Evolutionary conservation across 2,329 filamentous ascomycete species (phyloP), one percentile per base, ranked within the genome.

Genomic region (Ascochyta clinopodiicola): DNA sequence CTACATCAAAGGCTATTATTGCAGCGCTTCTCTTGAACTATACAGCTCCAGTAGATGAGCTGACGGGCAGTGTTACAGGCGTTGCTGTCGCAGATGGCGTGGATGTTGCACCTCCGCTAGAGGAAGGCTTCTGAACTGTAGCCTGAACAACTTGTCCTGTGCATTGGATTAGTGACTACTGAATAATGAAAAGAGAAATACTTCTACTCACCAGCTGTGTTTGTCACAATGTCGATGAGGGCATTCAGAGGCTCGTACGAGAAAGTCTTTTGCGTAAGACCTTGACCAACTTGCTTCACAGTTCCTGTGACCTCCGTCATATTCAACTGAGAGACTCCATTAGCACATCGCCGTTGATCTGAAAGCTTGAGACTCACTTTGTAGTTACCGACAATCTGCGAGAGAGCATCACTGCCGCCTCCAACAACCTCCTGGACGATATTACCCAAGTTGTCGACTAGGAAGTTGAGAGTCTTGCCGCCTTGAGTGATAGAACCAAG

Each of bases 401-500:
- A 80, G 0, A 84, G 72, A 2, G 78, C 65, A 27, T 73, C 72
- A 3, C 77, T 79, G 0, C 78, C 81, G 1, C 71, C 74, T 21
- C 80, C 81, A 0, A 77, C 77, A 0, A 86, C 82, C 62, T 86
- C 81, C 64, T 86, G 84, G 1, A 87, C 82, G 58, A 87, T 86
- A 61, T 87, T 86, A 32, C 85, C 85, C 2, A 87, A 76, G 62
- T 87, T 86, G 67, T 86, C 84, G 56, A 87, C 78, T 35, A 85
- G 58, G 75, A 85, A 85, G 59, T 80, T 82, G 40, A 86, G 76
- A 17, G 76, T 81, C 9, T 75, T 82, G 59, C 81, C 81, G 44
- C 83, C 82, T 59, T 85, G 82, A 2, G 83, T 82, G 59, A 87
- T 83, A 19, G 81, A 82, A 8, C 84, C 85, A 2, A 87, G 78